These are phyloP conservation scores for Colletotrichum sp. DNA, from an alignment of 2,329 filamentous ascomycete species.

Conservation along the genomic window DNA sequence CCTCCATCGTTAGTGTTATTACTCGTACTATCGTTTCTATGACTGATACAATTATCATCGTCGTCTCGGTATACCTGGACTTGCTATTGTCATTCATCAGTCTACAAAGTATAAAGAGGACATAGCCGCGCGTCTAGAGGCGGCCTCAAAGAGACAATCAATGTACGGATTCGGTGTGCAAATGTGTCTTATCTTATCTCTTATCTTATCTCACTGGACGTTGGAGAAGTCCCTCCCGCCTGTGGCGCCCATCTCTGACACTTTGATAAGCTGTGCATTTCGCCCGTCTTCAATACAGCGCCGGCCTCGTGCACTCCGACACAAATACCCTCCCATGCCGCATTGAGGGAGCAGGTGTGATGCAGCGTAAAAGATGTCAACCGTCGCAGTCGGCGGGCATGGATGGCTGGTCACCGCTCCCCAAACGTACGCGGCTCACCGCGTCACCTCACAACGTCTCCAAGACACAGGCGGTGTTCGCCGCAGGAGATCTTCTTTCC, in stretches of 20 bases:
- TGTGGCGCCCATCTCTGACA: neutral
- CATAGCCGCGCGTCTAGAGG: neutral
- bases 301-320: neutral
- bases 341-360: neutral
- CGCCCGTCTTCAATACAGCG: neutral
- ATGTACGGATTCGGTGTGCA: neutral
- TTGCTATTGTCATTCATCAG: neutral
- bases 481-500: slow-evolving; percentile 65
- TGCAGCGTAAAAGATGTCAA: neutral
- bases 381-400: neutral
- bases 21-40: neutral
- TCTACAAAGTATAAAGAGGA: neutral
- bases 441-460: neutral
- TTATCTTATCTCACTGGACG: neutral
- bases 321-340: neutral
- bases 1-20: neutral
- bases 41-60: neutral
- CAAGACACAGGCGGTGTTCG: neutral
- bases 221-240: neutral
- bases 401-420: neutral
- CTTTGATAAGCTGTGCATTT: neutral
- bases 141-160: neutral
- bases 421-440: neutral
- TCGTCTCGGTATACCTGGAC: neutral
- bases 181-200: neutral